Base-by-base conservation (phyloP, 2,329 filamentous ascomycete genomes). In the Penicillium sp. region DNA sequence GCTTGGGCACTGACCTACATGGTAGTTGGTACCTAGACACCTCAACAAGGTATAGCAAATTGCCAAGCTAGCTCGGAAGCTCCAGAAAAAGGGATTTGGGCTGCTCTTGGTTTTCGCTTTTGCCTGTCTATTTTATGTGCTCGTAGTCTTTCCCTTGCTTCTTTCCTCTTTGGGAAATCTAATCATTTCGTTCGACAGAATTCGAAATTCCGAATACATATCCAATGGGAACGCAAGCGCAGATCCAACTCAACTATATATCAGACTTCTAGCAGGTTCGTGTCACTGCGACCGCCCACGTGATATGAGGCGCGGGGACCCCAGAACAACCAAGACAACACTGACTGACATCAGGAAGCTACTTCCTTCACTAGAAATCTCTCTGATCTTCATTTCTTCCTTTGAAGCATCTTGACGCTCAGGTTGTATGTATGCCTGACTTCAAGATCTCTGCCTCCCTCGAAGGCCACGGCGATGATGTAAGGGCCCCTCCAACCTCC, bases 391-490 rank as follows among this genome's bases (percentile, higher is more conserved):
- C 13, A 30, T 41, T 26, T 35, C 13, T 16, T 35, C 30, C 5
- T 11, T 30, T 41, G 29, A 23, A 22, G 27, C 7, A 12, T 12
- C 10, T 11, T 10, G 12, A 27, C 17, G 18, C 27, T 6, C 23
- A 27, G 33, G 44, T 51, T 46, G 57, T 55, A 56, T 64, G 50
- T 54, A 89, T 90, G 84, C 71, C 75, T 65, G 82, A 88, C 62
- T 96, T 87, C 75, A 95, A 90, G 76, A 80, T 98, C 59, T 94
- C 92, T 45, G 88, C 90, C 52, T 84, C 86, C 59, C 76, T 98
- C 51, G 72, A 80, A 52, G 90, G 87, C 58, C 92, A 98, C 64
- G 84, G 92, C 65, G 84, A 92, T 63, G 92, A 98, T 79, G 92
- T 95, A 74, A 67, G 81, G 37, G 18, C 18, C 18, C 18, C 40